Percentiles rank a stretch among this genome's conserved stretches.
Evolutionary conservation across 495 filamentous ascomycete species (phyloP).

Genomic region (Penicillium flavigenum): DNA sequence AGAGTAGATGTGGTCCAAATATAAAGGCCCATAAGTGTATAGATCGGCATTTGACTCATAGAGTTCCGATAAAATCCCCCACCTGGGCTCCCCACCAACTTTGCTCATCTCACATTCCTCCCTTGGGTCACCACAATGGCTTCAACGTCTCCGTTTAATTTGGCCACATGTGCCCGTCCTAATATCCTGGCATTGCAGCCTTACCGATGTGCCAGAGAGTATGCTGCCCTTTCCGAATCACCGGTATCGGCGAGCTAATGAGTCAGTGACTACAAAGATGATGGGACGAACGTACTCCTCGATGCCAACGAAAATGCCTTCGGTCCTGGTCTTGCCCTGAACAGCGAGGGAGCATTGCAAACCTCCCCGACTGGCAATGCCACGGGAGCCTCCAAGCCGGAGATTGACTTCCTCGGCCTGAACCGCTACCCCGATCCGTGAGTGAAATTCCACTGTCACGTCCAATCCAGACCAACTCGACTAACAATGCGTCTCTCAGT

Average conservation of each 20-base stretch:
- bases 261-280: slow-evolving; percentile 94
- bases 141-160: slow-evolving; percentile 59
- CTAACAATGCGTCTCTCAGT: slow-evolving; percentile 31
- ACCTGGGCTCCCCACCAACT: slow-evolving; percentile 24
- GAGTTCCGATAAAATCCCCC: slow-evolving; percentile 24
- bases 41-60: slow-evolving; percentile 19
- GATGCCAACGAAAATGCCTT: slow-evolving; percentile 98
- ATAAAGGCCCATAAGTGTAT: too few relatives aligned
- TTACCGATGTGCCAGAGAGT: slow-evolving; percentile 84
- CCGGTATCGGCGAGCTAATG: slow-evolving; percentile 33
- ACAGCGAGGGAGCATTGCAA: slow-evolving; percentile 45
- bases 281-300: slow-evolving; percentile 93
- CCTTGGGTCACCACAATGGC: slow-evolving; percentile 35
- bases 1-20: too few relatives aligned
- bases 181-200: slow-evolving; percentile 82
- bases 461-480: background rate
- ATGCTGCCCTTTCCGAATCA: slow-evolving; percentile 33
- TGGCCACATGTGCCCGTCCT: slow-evolving; percentile 75
- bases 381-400: slow-evolving; percentile 39
- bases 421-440: slow-evolving; percentile 96
- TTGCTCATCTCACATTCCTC: slow-evolving; percentile 9
- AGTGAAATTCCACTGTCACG: slow-evolving; percentile 22
- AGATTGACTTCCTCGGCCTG: slow-evolving; percentile 71
- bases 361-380: slow-evolving; percentile 34
- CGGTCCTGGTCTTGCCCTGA: slow-evolving; percentile 67